Percentiles rank a stretch among this genome's conserved stretches.
phyloP scores from a whole-genome alignment of 2,329 filamentous ascomycete species.

The Diaporthe eres region DNA sequence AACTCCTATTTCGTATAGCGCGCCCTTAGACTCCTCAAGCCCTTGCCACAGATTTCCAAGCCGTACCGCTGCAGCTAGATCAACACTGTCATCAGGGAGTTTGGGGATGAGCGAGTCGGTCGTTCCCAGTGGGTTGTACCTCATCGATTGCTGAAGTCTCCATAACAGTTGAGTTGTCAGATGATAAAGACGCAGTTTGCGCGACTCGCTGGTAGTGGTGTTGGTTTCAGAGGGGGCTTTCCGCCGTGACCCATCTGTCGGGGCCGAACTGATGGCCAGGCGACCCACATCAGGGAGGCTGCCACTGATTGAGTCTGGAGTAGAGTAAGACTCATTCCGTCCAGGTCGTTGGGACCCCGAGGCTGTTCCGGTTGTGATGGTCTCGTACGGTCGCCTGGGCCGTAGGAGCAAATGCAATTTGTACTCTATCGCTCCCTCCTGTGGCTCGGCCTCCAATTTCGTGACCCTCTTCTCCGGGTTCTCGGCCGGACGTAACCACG shows the following conservation, averaged over 20 bases:
- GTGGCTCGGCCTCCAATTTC: conserved; percentile 89
- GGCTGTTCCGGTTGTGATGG: conserved; percentile 71
- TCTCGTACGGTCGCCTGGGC: conserved; percentile 76
- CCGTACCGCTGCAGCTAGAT: conserved; percentile 61
- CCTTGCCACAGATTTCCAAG: conserved; percentile 78
- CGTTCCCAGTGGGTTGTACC: conserved; percentile 64
- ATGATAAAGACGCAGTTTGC: conserved; percentile 88
- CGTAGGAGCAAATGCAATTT: conserved; percentile 92
- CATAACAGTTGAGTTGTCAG: conserved; percentile 95
- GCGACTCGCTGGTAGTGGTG: conserved; percentile 69
- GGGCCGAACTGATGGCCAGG: conserved; percentile 46
- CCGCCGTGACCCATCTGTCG: conserved; percentile 19
- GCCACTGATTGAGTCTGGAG: background rate
- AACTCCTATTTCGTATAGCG: conserved; percentile 96
- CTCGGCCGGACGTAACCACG: conserved; percentile 79
- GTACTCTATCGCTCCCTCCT: conserved; percentile 95
- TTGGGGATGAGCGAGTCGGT: conserved; percentile 79
- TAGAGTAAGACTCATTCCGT: conserved; percentile 5
- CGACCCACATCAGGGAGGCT: conserved; percentile 43
- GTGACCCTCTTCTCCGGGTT: conserved; percentile 65
- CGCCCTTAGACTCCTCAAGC: conserved; percentile 92
- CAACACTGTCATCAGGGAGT: conserved; percentile 74
- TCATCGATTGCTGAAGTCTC: conserved; percentile 93
- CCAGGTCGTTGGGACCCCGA: conserved; percentile 35
- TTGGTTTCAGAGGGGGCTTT: conserved; percentile 33